These are phyloP conservation scores for Aspergillus baeticus DNA, from an alignment of 495 filamentous ascomycete genomes.

Conservation along the genomic window DNA sequence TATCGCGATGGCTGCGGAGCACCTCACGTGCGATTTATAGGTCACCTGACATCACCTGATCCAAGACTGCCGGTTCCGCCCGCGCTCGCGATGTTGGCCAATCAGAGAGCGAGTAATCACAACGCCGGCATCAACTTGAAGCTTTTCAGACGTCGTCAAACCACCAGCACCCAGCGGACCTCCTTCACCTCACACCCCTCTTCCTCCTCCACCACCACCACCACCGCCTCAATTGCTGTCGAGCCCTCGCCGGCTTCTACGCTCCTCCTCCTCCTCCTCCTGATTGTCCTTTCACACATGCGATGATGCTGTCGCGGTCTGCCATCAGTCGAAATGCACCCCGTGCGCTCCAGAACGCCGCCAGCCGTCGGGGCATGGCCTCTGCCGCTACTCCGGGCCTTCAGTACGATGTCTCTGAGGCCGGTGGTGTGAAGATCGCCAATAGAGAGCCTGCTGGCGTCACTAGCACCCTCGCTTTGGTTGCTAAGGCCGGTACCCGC, in stretches of 20 bases:
- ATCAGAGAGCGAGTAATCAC: constrained; percentile 44
- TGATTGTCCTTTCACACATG: constrained; percentile 42
- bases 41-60: constrained; percentile 41
- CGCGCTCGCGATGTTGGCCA: constrained; percentile 41
- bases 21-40: constrained; percentile 16
- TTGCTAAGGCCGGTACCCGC: constrained; percentile 88
- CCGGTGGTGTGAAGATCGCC: constrained; percentile 85
- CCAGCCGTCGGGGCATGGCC: constrained; percentile 71
- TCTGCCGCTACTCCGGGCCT: constrained; percentile 77
- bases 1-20: constrained; percentile 21
- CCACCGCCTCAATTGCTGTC: constrained; percentile 44
- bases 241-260: constrained; percentile 34
- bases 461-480: constrained; percentile 84
- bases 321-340: constrained; percentile 73
- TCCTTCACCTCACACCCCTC: constrained; percentile 27
- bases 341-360: constrained; percentile 62
- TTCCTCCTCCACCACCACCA: constrained; percentile 25
- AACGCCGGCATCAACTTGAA: constrained; percentile 45
- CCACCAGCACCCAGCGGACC: constrained; percentile 19
- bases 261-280: constrained; percentile 30
- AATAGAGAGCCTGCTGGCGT: constrained; percentile 83
- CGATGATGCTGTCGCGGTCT: constrained; percentile 83
- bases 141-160: constrained; percentile 45
- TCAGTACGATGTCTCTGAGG: constrained; percentile 83
- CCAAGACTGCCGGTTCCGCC: constrained; percentile 41